Base-by-base conservation (phyloP, 805 yeast species). In the Priceomyces melissophilus region DNA sequence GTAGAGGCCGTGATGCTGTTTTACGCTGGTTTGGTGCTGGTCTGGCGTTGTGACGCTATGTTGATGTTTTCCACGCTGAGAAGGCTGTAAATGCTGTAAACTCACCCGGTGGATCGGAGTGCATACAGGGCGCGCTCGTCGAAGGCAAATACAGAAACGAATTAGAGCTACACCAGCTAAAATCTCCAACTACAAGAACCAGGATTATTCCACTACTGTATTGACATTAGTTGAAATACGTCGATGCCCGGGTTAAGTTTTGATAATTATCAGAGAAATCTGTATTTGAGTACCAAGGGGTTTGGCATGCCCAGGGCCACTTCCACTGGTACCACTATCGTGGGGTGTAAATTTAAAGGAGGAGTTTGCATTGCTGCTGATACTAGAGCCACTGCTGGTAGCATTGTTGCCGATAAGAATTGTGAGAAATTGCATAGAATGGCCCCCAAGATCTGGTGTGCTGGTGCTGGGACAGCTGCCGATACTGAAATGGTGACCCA, bases 381-480 rank as follows among this genome's bases (percentile, higher is more conserved):
- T 72, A 93, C 99, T 14, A 83, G 99, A 68, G 97, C 99, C 42
- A 93, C 99, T 3, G 84, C 93, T 29, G 99, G 99, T 10, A 84
- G 83, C 43, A 88, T 93, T 53, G 98, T 93, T 28, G 99, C 99
- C 6, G 98, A 93, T 69, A 93, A 93, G 73, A 93, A 93, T 71
- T 90, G 97, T 75, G 96, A 89, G 59, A 91, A 91, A 67, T 74
- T 93, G 49, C 97, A 91, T 67, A 71, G 95, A 52, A 75, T 90
- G 49, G 78, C 96, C 5, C 96, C 97, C 8, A 78, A 76, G 57
- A 89, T 90, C 60, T 91, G 97, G 97, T 91, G 99, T 81, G 99
- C 99, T 39, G 99, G 99, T 57, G 99, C 99, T 3, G 99, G 99
- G 64, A 93, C 99, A n/a, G 99, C 99, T 25, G 98, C 99, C 6